phyloP scores from a whole-genome alignment of 2,329 filamentous ascomycete genomes.

The Fusarium pseudocircinatum region DNA sequence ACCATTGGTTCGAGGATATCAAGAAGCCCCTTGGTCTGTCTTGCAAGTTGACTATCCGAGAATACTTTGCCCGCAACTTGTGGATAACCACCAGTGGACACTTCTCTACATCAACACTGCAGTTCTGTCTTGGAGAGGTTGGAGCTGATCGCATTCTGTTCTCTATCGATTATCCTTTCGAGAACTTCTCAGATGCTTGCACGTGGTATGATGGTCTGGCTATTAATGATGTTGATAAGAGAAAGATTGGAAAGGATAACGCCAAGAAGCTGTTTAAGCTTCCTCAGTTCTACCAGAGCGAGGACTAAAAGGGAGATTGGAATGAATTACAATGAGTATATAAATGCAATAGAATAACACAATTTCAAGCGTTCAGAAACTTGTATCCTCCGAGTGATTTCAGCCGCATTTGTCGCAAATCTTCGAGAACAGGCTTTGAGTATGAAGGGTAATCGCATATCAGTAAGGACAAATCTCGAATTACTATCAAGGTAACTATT shows the following conservation, averaged over 20 bases:
- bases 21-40: slow-evolving; percentile 60
- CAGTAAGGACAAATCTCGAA: too few relatives aligned
- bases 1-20: slow-evolving; percentile 65
- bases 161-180: slow-evolving; percentile 63
- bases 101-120: slow-evolving; percentile 62
- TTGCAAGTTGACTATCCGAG: slow-evolving; percentile 59
- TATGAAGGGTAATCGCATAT: too few relatives aligned
- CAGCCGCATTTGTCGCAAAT: too few relatives aligned
- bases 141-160: slow-evolving; percentile 62
- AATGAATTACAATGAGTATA: not conserved
- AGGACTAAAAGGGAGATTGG: slow-evolving; percentile 2
- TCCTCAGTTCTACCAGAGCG: slow-evolving; percentile 31
- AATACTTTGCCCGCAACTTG: slow-evolving; percentile 65
- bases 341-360: not conserved
- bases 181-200: slow-evolving; percentile 55
- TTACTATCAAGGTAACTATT: too few relatives aligned
- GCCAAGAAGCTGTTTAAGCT: slow-evolving; percentile 55
- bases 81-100: slow-evolving; percentile 67
- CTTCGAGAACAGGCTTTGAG: too few relatives aligned
- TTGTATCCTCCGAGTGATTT: too few relatives aligned
- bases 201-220: slow-evolving; percentile 53
- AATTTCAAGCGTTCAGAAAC: not conserved
- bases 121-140: slow-evolving; percentile 60
- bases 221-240: slow-evolving; percentile 48
- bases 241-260: slow-evolving; percentile 56